Percentiles rank a stretch among this genome's conserved stretches.
Conservation (phyloP, 495 filamentous ascomycete genomes). For the Bacidia rubella region DNA sequence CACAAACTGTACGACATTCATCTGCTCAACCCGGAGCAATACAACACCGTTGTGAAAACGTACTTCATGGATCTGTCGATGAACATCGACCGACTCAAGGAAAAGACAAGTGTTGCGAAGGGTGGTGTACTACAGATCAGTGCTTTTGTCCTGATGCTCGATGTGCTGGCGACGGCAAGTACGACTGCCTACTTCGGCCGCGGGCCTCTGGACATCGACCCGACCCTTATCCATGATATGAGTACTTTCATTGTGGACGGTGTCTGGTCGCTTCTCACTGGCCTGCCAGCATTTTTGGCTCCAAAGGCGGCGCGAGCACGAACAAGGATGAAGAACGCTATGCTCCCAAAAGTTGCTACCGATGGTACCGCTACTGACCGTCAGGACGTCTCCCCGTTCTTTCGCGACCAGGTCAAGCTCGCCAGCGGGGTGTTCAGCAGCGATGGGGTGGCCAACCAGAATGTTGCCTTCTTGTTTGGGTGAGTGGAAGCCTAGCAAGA, state of each 20-base stretch:
- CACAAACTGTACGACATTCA: neutral
- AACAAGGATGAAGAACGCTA: neutral
- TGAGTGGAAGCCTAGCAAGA: too few relatives aligned
- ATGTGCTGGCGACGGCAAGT: neutral
- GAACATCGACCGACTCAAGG: neutral
- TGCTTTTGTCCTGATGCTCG: neutral
- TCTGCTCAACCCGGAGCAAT: neutral
- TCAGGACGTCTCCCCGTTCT: neutral
- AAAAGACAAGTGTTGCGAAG: neutral
- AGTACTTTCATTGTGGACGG: neutral
- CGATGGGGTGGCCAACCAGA: neutral
- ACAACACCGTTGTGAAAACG: neutral
- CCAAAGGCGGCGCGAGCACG: neutral
- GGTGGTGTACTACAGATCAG: neutral
- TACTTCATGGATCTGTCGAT: neutral
- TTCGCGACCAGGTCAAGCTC: neutral
- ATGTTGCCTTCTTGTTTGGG: neutral
- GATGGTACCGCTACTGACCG: neutral
- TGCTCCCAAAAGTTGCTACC: neutral
- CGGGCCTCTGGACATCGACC: neutral
- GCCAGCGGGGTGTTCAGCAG: neutral
- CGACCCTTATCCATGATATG: neutral
- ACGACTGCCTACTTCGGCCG: neutral
- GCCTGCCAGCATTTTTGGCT: neutral
- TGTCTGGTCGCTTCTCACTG: neutral